phyloP scores from a whole-genome alignment of 1,284 basidiomycete species.

The Boletellus deceptivus region DNA sequence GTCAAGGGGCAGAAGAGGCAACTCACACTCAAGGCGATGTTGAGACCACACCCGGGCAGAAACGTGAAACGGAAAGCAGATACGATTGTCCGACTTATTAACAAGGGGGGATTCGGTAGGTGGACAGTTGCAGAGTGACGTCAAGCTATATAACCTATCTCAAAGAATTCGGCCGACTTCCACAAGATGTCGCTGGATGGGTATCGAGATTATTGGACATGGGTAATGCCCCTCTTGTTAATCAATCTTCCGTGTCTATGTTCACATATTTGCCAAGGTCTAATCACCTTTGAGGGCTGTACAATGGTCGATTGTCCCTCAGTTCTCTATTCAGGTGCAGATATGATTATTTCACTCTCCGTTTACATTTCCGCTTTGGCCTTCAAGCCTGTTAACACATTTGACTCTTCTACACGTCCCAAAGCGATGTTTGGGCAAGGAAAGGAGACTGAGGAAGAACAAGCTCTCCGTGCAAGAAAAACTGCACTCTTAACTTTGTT shows the following conservation, averaged over 20 bases:
- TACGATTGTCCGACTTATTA: constrained; percentile 67
- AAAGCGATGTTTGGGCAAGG: constrained; percentile 61
- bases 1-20: constrained; percentile 60
- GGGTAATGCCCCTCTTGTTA: constrained; percentile 37
- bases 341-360: constrained; percentile 67
- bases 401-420: constrained; percentile 34
- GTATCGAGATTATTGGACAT: constrained; percentile 70
- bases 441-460: constrained; percentile 73
- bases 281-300: constrained; percentile 60
- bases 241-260: neutral
- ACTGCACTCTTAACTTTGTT: constrained; percentile 63
- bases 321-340: constrained; percentile 61
- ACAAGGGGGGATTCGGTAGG: constrained; percentile 63
- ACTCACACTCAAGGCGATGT: constrained; percentile 60
- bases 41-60: constrained; percentile 54
- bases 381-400: constrained; percentile 49
- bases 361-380: constrained; percentile 65
- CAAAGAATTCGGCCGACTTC: constrained; percentile 70
- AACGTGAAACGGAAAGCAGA: constrained; percentile 51
- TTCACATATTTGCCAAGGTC: constrained; percentile 38
- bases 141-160: constrained; percentile 7
- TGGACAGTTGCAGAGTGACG: neutral
- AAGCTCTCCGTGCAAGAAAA: constrained; percentile 74
- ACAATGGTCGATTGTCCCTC: constrained; percentile 70
- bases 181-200: constrained; percentile 68